Conservation (phyloP, 768 basidiomycete species). For the Cyclocybe aegerita region DNA sequence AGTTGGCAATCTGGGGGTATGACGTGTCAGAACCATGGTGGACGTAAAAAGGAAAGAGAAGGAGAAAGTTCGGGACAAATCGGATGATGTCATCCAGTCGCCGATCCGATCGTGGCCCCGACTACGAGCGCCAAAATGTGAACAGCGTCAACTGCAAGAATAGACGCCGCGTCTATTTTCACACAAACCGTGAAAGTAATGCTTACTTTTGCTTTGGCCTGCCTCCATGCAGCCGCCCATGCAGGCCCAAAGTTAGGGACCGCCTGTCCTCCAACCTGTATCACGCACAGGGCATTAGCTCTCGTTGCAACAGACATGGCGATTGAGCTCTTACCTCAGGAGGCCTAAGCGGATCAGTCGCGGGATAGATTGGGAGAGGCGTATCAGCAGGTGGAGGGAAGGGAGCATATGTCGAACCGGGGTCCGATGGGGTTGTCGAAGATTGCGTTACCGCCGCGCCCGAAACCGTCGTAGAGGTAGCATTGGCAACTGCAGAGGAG, state of each 20-base stretch:
- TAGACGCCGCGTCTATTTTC: too few relatives aligned
- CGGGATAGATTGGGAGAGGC: constrained; percentile 53
- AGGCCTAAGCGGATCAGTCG: constrained; percentile 53
- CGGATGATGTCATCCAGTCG: not conserved
- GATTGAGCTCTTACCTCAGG: constrained; percentile 41
- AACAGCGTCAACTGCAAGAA: not conserved
- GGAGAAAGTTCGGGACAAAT: not conserved
- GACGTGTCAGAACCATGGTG: too few relatives aligned
- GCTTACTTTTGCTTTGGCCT: constrained; percentile 56
- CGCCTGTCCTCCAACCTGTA: constrained; percentile 33
- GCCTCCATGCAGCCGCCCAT: constrained; percentile 59
- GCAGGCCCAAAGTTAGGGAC: constrained; percentile 51
- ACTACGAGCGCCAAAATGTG: too few relatives aligned
- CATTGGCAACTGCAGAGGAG: not conserved
- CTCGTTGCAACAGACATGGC: too few relatives aligned
- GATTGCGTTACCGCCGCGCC: not conserved
- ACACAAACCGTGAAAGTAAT: not conserved
- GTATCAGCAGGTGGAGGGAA: constrained; percentile 61
- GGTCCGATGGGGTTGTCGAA: not conserved
- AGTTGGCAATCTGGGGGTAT: constrained; percentile 9
- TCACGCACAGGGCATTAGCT: not conserved
- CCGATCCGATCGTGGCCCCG: too few relatives aligned
- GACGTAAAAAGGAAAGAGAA: too few relatives aligned
- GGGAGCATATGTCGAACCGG: constrained; percentile 40
- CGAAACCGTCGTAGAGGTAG: not conserved